Conservation (phyloP, 1,284 basidiomycete species). For the Ceratobasidium sp. region DNA sequence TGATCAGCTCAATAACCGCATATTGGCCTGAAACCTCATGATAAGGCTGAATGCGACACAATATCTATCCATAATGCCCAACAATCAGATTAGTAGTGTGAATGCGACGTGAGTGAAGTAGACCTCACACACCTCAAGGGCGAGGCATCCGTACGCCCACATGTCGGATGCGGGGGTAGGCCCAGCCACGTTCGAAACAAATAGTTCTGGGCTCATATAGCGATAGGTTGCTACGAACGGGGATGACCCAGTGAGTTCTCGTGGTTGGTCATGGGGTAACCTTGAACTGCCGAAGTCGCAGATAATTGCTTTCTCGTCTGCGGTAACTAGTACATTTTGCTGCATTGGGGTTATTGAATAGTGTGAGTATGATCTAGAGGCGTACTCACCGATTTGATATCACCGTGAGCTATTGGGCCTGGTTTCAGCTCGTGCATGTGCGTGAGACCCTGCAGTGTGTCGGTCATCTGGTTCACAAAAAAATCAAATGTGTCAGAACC, state of each 20-base stretch:
- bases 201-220: conserved; percentile 39
- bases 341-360: not conserved
- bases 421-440: conserved; percentile 37
- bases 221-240: conserved; percentile 27
- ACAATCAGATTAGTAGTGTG: not conserved
- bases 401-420: conserved; percentile 22
- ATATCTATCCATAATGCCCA: conserved; percentile 3
- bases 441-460: conserved; percentile 19
- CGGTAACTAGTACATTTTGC: conserved; percentile 31
- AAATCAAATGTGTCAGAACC: not conserved
- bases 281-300: conserved; percentile 38
- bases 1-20: conserved; percentile 20
- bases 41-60: conserved; percentile 34
- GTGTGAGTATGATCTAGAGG: not conserved
- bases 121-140: conserved; percentile 18
- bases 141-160: conserved; percentile 39
- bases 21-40: conserved; percentile 1
- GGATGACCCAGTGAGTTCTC: conserved; percentile 5
- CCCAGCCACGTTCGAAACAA: not conserved
- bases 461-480: conserved; percentile 16
- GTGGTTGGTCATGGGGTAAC: not conserved
- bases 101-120: not conserved
- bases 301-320: conserved; percentile 26
- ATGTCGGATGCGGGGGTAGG: conserved; percentile 34
- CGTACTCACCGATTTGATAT: conserved; percentile 37